Base-by-base conservation (phyloP, 352 stramenopile genomes). In the Thraustotheca clavata region DNA sequence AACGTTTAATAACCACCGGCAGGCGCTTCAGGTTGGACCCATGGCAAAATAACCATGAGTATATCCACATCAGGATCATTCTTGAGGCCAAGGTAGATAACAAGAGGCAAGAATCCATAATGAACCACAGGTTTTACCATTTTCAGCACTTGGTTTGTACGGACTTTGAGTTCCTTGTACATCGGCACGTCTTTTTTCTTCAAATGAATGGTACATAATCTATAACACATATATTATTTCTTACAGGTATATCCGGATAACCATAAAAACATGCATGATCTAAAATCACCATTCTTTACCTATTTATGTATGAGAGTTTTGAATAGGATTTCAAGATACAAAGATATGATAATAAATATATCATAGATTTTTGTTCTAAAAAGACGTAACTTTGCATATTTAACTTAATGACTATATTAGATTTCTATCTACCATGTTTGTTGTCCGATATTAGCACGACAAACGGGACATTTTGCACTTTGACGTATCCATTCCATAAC, bases 401-500 rank as follows among this genome's bases (percentile, higher is more conserved):
- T n/a, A n/a, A n/a, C n/a, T n/a, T n/a, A n/a, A n/a, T n/a, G n/a
- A n/a, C n/a, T n/a, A n/a, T n/a, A n/a, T n/a, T n/a, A n/a, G n/a
- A n/a, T n/a, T n/a, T n/a, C n/a, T n/a, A n/a, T n/a, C n/a, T n/a
- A n/a, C n/a, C n/a, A n/a, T n/a, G n/a, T n/a, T n/a, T n/a, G n/a
- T n/a, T 39, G 38, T 18, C 38, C 57, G 22, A 65, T 54, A 32
- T 14, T 12, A 20, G 57, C 83, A n/a, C 85, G 80, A 47, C 85
- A 94, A 75, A 94, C 90, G 47, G 85, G 85, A 65, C 85, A 94
- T 59, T 91, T 83, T 1, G 76, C 79, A 71, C 80, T 91, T 62
- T 76, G 77, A 26, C 89, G 80, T 52, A 94, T 70, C 85, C 85
- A 94, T 61, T 90, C 83, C 62, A 94, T 86, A 50, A 94, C 70